phyloP scores from a whole-genome alignment of 2,329 filamentous ascomycete genomes.

The Penicillium sp. region DNA sequence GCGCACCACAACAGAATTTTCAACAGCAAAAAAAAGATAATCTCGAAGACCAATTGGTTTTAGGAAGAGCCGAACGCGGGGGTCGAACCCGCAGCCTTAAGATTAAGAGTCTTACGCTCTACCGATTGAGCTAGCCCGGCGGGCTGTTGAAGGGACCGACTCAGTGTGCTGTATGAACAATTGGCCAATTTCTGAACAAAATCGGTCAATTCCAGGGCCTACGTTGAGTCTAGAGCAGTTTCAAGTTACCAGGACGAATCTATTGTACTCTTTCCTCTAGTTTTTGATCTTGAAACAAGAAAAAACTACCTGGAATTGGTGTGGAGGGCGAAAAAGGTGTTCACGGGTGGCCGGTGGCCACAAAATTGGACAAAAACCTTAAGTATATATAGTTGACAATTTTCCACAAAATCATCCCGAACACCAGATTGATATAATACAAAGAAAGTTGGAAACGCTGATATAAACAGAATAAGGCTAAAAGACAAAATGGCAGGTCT shows the following conservation, averaged over 20 bases:
- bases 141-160: background rate
- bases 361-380: no score
- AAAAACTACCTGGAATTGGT: no score
- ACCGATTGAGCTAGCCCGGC: constrained; percentile 53
- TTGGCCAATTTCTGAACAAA: no score
- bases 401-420: background rate
- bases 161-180: background rate
- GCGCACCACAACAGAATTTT: background rate
- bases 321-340: no score
- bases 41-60: constrained; percentile 9
- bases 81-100: constrained; percentile 46
- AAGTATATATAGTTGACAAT: no score
- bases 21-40: constrained; percentile 3
- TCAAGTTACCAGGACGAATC: no score
- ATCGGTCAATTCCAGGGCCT: no score
- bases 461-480: background rate
- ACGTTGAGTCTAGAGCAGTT: no score
- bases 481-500: background rate
- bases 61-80: constrained; percentile 43
- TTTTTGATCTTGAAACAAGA: no score
- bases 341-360: no score
- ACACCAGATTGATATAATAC: background rate
- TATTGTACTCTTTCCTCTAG: no score
- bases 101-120: constrained; percentile 35
- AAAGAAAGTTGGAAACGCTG: background rate